Evolutionary conservation across 805 yeast species (phyloP).

Genomic region (Candida montana): DNA sequence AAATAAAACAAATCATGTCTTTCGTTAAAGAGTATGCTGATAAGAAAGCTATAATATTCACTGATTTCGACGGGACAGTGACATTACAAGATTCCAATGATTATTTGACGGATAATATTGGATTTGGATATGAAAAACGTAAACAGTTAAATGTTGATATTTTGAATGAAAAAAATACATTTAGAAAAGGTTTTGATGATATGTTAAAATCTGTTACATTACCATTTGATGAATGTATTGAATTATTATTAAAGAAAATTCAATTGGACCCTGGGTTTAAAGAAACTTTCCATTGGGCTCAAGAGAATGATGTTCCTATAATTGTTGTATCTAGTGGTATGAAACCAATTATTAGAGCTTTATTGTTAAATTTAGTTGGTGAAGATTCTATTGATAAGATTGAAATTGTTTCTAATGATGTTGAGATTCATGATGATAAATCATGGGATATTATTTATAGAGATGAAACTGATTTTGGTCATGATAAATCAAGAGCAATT

Average conservation of each 20-base stretch:
- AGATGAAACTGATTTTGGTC: constrained; percentile 88
- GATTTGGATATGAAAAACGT: constrained; percentile 74
- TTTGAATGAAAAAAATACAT: constrained; percentile 58
- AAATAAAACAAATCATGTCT: constrained; percentile 13
- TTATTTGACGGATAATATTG: constrained; percentile 79
- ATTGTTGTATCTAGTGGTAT: constrained; percentile 90
- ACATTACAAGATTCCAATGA: constrained; percentile 95
- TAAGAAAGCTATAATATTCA: constrained; percentile 75
- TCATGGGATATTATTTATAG: constrained; percentile 82
- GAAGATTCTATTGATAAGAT: constrained; percentile 65
- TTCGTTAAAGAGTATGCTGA: constrained; percentile 21
- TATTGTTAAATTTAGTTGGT: constrained; percentile 72
- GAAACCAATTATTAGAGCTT: constrained; percentile 82
- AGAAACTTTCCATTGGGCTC: constrained; percentile 76
- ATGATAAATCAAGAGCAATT: constrained; percentile 86
- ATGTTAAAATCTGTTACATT: constrained; percentile 78
- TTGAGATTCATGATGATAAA: constrained; percentile 46
- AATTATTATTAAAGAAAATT: constrained; percentile 57
- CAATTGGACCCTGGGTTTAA: constrained; percentile 88
- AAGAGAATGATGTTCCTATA: constrained; percentile 66
- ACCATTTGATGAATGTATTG: constrained; percentile 81
- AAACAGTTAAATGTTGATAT: constrained; percentile 64
- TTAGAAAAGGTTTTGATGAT: constrained; percentile 75
- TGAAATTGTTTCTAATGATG: constrained; percentile 79
- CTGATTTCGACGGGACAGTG: constrained; percentile 98